Conservation (phyloP, 2,329 filamentous ascomycete species). For the Verticillium klebahnii region DNA sequence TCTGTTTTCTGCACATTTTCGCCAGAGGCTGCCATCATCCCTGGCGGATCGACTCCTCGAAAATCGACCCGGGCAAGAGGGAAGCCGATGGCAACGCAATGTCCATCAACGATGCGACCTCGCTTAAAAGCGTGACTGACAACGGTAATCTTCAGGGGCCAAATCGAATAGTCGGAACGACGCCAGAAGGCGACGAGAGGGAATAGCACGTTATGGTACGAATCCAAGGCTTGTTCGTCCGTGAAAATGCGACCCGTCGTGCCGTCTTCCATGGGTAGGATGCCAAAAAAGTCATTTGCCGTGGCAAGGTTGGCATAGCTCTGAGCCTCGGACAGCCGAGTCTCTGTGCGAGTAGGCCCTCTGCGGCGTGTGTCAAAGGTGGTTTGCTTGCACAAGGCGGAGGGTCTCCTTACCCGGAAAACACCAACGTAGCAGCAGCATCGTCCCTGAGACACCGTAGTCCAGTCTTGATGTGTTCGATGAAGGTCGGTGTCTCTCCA, state of each 20-base stretch:
- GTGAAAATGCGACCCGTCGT: constrained; percentile 40
- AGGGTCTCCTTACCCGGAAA: constrained; percentile 60
- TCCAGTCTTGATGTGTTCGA: constrained; percentile 68
- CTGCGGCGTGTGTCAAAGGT: constrained; percentile 28
- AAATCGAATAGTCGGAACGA: constrained; percentile 36
- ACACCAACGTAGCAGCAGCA: constrained; percentile 51
- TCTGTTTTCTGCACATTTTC: constrained; percentile 26
- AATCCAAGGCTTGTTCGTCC: constrained; percentile 76
- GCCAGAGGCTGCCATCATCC: constrained; percentile 25
- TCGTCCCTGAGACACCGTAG: constrained; percentile 46
- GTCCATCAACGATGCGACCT: constrained; percentile 55
- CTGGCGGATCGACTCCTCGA: constrained; percentile 61
- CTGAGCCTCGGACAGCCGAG: constrained; percentile 52
- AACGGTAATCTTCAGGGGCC: constrained; percentile 56
- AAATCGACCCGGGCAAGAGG: constrained; percentile 41
- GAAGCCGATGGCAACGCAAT: constrained; percentile 59
- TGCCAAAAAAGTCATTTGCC: constrained; percentile 40
- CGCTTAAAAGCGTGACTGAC: constrained; percentile 69
- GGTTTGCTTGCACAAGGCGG: neutral
- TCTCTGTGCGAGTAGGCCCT: constrained; percentile 57
- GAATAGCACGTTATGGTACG: constrained; percentile 80
- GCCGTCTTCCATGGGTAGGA: constrained; percentile 19
- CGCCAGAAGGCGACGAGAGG: constrained; percentile 56
- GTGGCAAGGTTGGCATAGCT: constrained; percentile 55
- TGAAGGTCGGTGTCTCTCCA: constrained; percentile 74